Base-by-base conservation (phyloP, 768 basidiomycete genomes). In the Pulveroboletus sp. region DNA sequence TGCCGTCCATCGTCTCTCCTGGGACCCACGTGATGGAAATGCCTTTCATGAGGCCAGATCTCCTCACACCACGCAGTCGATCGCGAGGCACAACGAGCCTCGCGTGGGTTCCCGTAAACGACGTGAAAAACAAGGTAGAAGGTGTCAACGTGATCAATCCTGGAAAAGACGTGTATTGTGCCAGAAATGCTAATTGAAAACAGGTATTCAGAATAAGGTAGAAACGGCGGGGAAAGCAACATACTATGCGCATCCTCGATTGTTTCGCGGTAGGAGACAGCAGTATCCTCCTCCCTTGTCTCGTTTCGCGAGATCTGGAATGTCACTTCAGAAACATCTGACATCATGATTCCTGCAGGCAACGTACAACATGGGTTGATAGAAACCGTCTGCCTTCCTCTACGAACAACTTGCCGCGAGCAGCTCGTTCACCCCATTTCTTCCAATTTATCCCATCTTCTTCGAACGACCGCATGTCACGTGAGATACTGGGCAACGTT, bases 71-170 rank as follows among this genome's bases (percentile, higher is more conserved):
- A 43, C 71, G 75, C 49, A 87, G 64, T 43, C 70, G 67, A 35
- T 64, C 56, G 34, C 80, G 61, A 16, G 73, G 71, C 42, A 86
- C 71, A 17, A 69, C 61, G 3, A 82, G 44, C 52, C 72, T 78
- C 9, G 81, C 65, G 8, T 55, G 69, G 8, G 69, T 63, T 25
- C 75, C 72, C 53, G 76, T 64, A 48, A 86, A 59, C 1, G 82
- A 69, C 4, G 82, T 82, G 62, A 85, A 85, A 56, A 69, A 74
- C 16, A 87, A 53, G 17, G 66, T 63, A 14, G 67, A 69, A 19
- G 67, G 44, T 5, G 81, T 80, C 49, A 87, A 48, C 20, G 81
- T 84, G 43, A 87, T 76, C 35, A 85, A 60, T 2, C 85, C 85
- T 2, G 81, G 80, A 5, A 68, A 64, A 23, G 79, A 74, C 39